Evolutionary conservation across 495 filamentous ascomycete species (phyloP).

Genomic region (Echria macrotheca): DNA sequence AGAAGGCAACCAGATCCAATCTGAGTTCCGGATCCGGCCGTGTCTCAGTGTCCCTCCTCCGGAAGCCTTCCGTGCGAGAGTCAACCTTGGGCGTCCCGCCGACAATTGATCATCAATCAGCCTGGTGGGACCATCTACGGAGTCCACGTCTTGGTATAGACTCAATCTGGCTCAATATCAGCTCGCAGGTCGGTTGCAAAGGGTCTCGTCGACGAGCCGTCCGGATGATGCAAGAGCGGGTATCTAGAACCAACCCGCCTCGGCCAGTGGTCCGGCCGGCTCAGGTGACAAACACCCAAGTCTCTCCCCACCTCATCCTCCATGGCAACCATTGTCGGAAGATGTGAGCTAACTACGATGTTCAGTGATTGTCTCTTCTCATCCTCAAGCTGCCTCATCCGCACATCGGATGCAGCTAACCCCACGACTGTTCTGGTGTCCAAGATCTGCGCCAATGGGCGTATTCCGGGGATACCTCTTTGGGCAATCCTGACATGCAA

Average conservation of each 20-base stretch:
- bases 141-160: no score
- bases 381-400: no score
- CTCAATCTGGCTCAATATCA: no score
- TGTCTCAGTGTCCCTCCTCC: conserved; percentile 16
- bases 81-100: background rate
- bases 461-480: conserved; percentile 9
- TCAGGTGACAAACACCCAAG: background rate
- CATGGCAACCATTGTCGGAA: background rate
- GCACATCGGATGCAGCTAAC: no score
- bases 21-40: conserved; percentile 6
- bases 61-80: background rate
- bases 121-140: no score
- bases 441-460: conserved; percentile 14
- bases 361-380: no score
- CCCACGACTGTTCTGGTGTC: no score
- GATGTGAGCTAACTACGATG: background rate
- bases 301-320: background rate
- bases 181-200: no score
- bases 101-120: conserved; percentile 2
- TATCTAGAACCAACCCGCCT: no score
- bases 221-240: background rate
- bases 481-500: conserved; percentile 13
- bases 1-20: conserved; percentile 23
- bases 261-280: no score
- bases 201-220: no score